These are phyloP conservation scores for Agrocybe chaxingu DNA, from an alignment of 768 basidiomycete species.

Conservation along the genomic window DNA sequence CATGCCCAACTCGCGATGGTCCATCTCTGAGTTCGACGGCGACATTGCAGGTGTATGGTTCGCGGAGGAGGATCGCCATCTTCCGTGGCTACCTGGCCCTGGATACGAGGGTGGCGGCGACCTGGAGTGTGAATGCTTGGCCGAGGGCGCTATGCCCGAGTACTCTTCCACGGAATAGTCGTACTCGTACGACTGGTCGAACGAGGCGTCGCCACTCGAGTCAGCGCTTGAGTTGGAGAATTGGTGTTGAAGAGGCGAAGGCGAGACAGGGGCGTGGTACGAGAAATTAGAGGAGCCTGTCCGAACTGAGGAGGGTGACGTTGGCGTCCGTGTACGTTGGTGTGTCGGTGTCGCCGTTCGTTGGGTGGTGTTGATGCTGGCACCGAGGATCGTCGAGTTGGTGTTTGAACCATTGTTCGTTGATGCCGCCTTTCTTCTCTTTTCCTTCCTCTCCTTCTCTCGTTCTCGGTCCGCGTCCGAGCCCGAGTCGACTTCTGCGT, in stretches of 20 bases:
- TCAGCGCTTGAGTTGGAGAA: conserved; percentile 36
- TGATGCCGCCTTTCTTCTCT: too few relatives aligned
- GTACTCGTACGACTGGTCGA: conserved; percentile 10
- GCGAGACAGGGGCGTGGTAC: conserved; percentile 56
- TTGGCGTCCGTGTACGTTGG: conserved; percentile 27
- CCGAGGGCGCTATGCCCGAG: conserved; percentile 3
- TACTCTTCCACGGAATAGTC: background rate
- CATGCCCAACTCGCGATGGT: conserved; percentile 31
- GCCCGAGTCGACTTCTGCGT: conserved; percentile 11
- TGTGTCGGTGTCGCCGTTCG: conserved; percentile 6
- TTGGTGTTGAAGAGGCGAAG: conserved; percentile 65
- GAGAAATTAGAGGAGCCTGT: conserved; percentile 52
- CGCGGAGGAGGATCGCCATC: background rate
- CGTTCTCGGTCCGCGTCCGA: conserved; percentile 20
- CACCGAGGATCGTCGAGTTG: background rate
- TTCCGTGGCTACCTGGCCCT: too few relatives aligned
- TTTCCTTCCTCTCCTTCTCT: too few relatives aligned
- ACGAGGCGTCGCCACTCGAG: conserved; percentile 4
- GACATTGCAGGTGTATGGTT: background rate
- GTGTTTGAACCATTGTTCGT: conserved; percentile 1
- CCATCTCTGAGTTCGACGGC: conserved; percentile 19
- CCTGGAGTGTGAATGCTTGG: background rate
- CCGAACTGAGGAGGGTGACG: conserved; percentile 49
- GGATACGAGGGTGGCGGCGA: conserved; percentile 22
- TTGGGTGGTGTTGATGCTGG: conserved; percentile 5